Evolutionary conservation across 2,329 filamentous ascomycete genomes (phyloP).

Genomic region (Hypomyces rosellus): DNA sequence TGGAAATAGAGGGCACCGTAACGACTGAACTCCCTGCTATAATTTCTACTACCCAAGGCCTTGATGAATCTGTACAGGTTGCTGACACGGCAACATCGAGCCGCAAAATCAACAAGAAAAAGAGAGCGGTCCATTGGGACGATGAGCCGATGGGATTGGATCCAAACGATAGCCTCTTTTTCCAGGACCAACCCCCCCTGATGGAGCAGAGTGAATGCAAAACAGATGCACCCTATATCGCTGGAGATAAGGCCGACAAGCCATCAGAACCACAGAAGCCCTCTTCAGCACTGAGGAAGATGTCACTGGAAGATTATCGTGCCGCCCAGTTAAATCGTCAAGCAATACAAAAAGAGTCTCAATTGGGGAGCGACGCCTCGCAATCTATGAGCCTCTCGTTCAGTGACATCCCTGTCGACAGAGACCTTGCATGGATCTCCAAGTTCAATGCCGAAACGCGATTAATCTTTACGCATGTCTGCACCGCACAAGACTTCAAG

Average conservation of each 20-base stretch:
- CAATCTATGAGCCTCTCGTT: conserved; percentile 12
- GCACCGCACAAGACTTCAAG: conserved; percentile 27
- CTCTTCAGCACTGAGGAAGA: conserved; percentile 5
- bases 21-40: background rate
- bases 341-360: conserved; percentile 9
- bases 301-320: background rate
- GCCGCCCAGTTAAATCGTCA: background rate
- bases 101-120: conserved; percentile 17
- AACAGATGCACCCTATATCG: too few species aligned
- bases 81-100: background rate
- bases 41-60: too few species aligned
- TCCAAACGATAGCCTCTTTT: conserved; percentile 19
- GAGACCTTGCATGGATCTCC: conserved; percentile 19
- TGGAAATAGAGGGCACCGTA: background rate
- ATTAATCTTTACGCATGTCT: conserved; percentile 30
- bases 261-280: background rate
- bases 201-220: background rate
- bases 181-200: conserved; percentile 8
- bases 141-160: conserved; percentile 18
- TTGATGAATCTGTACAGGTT: background rate
- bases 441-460: conserved; percentile 19
- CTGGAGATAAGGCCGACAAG: background rate
- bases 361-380: conserved; percentile 9
- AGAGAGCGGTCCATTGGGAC: conserved; percentile 21
- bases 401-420: conserved; percentile 11